These are phyloP conservation scores for Voacanga thouarsii DNA, from an alignment of 257 asterid genomes.

Conservation along the genomic window DNA sequence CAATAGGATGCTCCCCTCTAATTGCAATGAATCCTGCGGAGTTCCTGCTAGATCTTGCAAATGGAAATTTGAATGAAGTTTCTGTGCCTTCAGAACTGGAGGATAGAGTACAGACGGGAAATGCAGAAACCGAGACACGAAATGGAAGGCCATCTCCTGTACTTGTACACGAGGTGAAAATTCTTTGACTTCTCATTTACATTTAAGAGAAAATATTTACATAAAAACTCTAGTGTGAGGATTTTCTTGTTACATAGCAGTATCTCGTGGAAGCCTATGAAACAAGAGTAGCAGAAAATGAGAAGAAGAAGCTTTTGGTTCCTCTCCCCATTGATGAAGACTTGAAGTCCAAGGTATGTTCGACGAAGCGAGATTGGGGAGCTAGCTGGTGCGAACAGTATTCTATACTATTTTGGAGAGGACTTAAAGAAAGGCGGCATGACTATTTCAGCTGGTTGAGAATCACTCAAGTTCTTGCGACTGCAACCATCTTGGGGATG, in stretches of 20 bases:
- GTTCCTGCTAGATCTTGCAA: conserved; percentile 89
- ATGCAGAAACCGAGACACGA: conserved; percentile 41
- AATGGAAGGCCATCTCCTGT: conserved; percentile 60
- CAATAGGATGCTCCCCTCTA: conserved; percentile 77
- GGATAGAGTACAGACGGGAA: conserved; percentile 63
- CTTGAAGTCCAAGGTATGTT: conserved; percentile 39
- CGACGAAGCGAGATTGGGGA: conserved; percentile 78
- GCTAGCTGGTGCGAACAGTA: conserved; percentile 88
- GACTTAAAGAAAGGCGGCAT: conserved; percentile 82
- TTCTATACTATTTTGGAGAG: conserved; percentile 67
- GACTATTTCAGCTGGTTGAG: conserved; percentile 94
- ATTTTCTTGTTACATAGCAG: conserved; percentile 36
- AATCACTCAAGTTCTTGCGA: conserved; percentile 79
- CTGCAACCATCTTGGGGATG: conserved; percentile 82
- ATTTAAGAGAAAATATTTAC: neutral
- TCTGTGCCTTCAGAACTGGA: conserved; percentile 76
- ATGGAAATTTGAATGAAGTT: conserved; percentile 74
- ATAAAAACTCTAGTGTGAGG: neutral
- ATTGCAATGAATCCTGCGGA: conserved; percentile 94
- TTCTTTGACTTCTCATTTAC: neutral
- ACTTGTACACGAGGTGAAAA: conserved; percentile 56
- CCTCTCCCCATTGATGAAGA: conserved; percentile 60
- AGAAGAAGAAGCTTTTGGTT: conserved; percentile 53
- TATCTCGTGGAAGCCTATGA: conserved; percentile 85
- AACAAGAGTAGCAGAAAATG: conserved; percentile 61